A percentile compares a stretch with the other conserved stretches of the same genome.
Conservation (phyloP, 257 asterid species). For the Nicotiana paniculata region DNA sequence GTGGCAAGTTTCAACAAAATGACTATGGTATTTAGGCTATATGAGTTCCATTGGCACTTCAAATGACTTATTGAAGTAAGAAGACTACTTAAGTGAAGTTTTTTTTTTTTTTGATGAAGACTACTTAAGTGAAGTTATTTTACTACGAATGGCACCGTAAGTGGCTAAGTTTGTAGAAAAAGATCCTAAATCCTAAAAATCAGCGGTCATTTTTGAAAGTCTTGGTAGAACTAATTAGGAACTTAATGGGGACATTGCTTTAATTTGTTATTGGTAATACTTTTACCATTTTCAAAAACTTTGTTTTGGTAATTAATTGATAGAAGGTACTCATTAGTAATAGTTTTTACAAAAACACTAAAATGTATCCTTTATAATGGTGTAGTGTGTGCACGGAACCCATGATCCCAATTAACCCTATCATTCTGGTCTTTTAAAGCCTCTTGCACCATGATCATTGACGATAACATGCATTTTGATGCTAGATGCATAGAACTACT, state of each 20-base stretch:
- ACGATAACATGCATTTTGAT: background rate
- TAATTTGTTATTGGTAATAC: background rate
- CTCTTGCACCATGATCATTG: background rate
- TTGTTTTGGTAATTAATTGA: background rate
- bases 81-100: background rate
- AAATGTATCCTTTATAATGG: background rate
- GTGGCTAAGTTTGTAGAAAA: background rate
- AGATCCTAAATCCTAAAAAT: background rate
- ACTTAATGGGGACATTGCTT: background rate
- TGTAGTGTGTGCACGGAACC: background rate
- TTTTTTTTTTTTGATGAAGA: background rate
- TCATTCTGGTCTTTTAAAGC: background rate
- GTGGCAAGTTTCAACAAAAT: background rate
- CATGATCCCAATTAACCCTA: background rate
- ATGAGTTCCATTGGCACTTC: background rate
- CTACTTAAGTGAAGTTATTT: background rate
- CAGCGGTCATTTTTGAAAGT: background rate
- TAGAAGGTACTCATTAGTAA: background rate
- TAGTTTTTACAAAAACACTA: background rate
- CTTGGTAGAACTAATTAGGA: background rate
- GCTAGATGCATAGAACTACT: background rate
- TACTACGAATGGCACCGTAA: background rate
- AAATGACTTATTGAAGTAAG: background rate
- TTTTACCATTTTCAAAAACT: too few species aligned
- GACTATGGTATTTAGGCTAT: background rate